Base-by-base conservation (phyloP, 805 yeast genomes). In the Pichia sporocuriosa region DNA sequence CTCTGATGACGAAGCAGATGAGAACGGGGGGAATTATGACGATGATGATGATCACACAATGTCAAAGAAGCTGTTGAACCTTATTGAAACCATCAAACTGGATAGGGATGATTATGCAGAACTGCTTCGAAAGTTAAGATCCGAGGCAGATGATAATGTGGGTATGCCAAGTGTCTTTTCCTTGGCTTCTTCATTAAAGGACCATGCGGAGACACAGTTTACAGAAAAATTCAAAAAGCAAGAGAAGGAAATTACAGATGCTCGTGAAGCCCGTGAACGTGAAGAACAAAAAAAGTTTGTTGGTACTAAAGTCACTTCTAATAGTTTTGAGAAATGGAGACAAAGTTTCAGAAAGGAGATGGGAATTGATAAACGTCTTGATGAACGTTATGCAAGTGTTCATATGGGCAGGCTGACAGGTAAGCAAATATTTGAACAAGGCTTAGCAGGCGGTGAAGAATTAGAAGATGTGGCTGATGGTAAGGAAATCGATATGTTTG, bases 131-230 rank as follows among this genome's bases (percentile, higher is more conserved):
- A 66, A 64, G 55, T 61, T 73, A 49, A 64, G 59, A 40, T 75
- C 69, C 36, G 84, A 78, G 49, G 93, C 93, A 2, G 81, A 79
- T 45, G 78, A 83, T 56, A 81, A 85, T 54, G 46, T 89, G 1
- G 98, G 98, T 1, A 82, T 90, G 73, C 95, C 96, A n/a, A 80
- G 88, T 50, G 73, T 90, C 6, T 93, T 89, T 62, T 77, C 96
- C 1, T 59, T 90, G 34, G 74, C 84, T 0, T 77, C 94, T 1
- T 68, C 77, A 8, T 69, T 88, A 40, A 90, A 90, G 55, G 97
- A 90, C 37, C 73, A 73, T 44, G 90, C 86, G 12, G 98, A 93
- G 53, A 62, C 62, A 20, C 55, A 76, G 48, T 84, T 86, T 54
- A 74, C 70, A 23, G 62, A 68, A n/a, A 79, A 81, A 49, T 67